Conservation (phyloP, 2,329 filamentous ascomycete species). For the Didymosphaeria variabile region DNA sequence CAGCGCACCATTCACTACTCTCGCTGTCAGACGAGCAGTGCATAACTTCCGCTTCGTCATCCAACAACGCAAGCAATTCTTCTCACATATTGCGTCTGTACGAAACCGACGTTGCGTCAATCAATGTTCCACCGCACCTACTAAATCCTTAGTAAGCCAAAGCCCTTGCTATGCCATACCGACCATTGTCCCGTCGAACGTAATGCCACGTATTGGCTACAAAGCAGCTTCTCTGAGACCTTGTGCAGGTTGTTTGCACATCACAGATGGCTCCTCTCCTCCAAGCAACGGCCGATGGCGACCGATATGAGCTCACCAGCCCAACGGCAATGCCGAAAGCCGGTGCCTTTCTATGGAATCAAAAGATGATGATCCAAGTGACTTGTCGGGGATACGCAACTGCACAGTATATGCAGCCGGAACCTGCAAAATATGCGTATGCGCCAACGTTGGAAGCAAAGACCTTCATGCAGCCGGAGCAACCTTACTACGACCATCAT, state of each 20-base stretch:
- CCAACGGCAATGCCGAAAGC: constrained; percentile 67
- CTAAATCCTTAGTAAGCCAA: constrained; percentile 42
- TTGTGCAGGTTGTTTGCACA: constrained; percentile 19
- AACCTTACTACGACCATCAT: constrained; percentile 67
- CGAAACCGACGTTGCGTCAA: constrained; percentile 22
- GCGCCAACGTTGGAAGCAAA: constrained; percentile 66
- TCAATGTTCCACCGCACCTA: constrained; percentile 24
- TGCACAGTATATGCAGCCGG: constrained; percentile 68
- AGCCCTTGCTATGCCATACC: constrained; percentile 31
- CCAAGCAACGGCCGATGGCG: constrained; percentile 57
- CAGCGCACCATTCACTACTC: constrained; percentile 9
- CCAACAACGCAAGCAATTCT: constrained; percentile 12
- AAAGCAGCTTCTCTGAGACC: constrained; percentile 25
- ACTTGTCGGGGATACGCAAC: constrained; percentile 68
- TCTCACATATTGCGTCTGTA: constrained; percentile 22
- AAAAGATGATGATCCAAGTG: constrained; percentile 69
- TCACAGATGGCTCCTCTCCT: constrained; percentile 37
- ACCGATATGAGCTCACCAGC: constrained; percentile 64
- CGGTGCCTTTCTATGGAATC: constrained; percentile 67
- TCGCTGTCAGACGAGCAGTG: constrained; percentile 8
- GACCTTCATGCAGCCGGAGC: constrained; percentile 70
- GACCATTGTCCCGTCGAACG: constrained; percentile 31
- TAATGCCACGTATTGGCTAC: constrained; percentile 33
- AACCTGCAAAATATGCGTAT: constrained; percentile 68
- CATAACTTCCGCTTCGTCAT: constrained; percentile 9